Evolutionary conservation across 768 basidiomycete species (phyloP).

Genomic region (Boletus sp.): DNA sequence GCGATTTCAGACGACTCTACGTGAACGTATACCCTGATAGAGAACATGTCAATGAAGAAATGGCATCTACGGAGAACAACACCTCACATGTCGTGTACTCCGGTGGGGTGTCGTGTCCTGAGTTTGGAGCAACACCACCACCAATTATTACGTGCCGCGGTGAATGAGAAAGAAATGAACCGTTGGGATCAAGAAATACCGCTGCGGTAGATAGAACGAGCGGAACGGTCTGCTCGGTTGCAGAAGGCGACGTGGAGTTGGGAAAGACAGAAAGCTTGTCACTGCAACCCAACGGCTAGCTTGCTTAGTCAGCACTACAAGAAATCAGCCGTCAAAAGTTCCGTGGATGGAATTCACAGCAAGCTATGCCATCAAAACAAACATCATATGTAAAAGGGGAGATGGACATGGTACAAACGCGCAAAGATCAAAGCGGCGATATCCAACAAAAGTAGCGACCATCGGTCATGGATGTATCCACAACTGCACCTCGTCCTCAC

Average conservation of each 20-base stretch:
- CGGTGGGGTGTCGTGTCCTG: constrained; percentile 1
- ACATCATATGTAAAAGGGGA: too few relatives aligned
- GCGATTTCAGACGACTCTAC: constrained; percentile 68
- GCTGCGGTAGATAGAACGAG: neutral
- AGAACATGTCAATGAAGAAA: neutral
- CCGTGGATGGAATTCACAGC: neutral
- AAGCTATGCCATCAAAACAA: neutral
- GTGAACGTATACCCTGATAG: constrained; percentile 40
- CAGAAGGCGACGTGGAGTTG: constrained; percentile 2
- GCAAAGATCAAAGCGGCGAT: neutral
- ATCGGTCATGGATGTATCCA: constrained; percentile 13
- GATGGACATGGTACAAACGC: neutral
- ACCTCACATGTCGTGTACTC: constrained; percentile 19
- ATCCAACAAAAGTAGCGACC: neutral
- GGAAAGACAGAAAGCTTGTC: neutral
- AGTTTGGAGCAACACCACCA: neutral
- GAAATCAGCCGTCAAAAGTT: neutral
- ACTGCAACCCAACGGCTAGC: neutral
- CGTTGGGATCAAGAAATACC: neutral
- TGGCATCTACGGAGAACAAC: neutral
- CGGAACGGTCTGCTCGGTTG: neutral
- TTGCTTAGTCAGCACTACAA: constrained; percentile 19
- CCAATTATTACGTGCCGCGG: neutral
- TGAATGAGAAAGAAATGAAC: neutral
- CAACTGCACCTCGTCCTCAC: constrained; percentile 13